Percentiles rank a stretch among this genome's conserved stretches.
Evolutionary conservation across 176 grass and related monocot genomes (phyloP).

Genomic region (Phyllostachys edulis): DNA sequence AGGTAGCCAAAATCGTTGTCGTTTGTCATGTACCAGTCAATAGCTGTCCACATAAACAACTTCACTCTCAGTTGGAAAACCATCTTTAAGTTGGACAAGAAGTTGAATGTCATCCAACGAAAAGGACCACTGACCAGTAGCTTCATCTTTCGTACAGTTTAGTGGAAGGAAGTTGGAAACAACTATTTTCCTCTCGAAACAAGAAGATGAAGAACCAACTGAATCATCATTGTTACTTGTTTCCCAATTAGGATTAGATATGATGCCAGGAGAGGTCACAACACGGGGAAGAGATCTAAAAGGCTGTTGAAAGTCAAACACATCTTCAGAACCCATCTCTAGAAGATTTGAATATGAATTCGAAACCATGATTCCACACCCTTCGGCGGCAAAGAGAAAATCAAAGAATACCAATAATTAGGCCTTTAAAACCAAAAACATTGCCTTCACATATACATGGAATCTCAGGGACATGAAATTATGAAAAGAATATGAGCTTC

Average conservation of each 20-base stretch:
- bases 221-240: slow-evolving; percentile 35
- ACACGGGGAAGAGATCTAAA: slow-evolving; percentile 55
- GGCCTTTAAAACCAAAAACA: not conserved
- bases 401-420: slow-evolving; percentile 26
- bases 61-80: slow-evolving; percentile 54
- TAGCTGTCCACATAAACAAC: slow-evolving; percentile 51
- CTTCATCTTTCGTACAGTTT: slow-evolving; percentile 53
- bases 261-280: slow-evolving; percentile 47
- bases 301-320: slow-evolving; percentile 45
- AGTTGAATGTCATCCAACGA: slow-evolving; percentile 67
- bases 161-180: slow-evolving; percentile 79
- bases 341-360: slow-evolving; percentile 69
- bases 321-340: slow-evolving; percentile 45
- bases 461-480: not conserved
- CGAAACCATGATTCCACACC: slow-evolving; percentile 49
- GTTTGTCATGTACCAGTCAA: not conserved
- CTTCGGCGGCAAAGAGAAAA: not conserved
- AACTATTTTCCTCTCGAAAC: slow-evolving; percentile 56
- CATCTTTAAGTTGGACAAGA: slow-evolving; percentile 74
- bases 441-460: not conserved
- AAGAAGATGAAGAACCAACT: slow-evolving; percentile 21
- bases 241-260: slow-evolving; percentile 47
- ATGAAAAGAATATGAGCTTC: not conserved
- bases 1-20: not conserved
- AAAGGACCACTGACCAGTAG: slow-evolving; percentile 60